Percentiles rank a stretch among this genome's conserved stretches.
phyloP scores from a whole-genome alignment of 805 yeast species.

The Monosporozyma yasuniensis region DNA sequence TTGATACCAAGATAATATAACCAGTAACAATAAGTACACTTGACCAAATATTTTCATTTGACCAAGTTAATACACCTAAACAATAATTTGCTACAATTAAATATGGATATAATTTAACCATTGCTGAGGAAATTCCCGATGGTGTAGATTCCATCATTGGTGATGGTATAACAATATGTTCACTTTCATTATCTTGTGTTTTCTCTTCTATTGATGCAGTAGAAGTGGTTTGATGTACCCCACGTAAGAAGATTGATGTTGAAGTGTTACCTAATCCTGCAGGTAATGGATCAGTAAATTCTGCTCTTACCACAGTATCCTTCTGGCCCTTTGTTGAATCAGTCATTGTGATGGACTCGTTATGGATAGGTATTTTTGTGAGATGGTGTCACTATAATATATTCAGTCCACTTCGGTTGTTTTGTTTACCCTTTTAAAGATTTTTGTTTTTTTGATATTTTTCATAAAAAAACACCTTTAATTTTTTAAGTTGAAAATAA shows the following conservation, averaged over 20 bases:
- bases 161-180: conserved; percentile 36
- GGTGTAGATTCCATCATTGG: conserved; percentile 86
- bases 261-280: conserved; percentile 22
- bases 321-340: background rate
- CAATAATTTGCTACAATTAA: conserved; percentile 62
- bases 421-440: no score
- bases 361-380: background rate
- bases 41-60: conserved; percentile 74
- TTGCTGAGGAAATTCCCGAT: conserved; percentile 76
- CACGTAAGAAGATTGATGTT: conserved; percentile 17
- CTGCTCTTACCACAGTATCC: background rate
- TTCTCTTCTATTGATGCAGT: background rate
- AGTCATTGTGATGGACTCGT: background rate
- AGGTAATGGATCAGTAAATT: background rate
- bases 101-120: conserved; percentile 79
- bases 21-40: conserved; percentile 44
- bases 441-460: no score
- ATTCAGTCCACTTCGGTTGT: no score
- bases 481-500: no score
- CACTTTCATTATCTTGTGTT: background rate
- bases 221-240: background rate
- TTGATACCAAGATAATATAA: conserved; percentile 51
- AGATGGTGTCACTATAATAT: no score
- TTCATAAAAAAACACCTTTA: no score
- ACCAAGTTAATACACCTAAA: conserved; percentile 80